Base-by-base conservation (phyloP, 2,329 filamentous ascomycete species). In the Didymella lethalis region DNA sequence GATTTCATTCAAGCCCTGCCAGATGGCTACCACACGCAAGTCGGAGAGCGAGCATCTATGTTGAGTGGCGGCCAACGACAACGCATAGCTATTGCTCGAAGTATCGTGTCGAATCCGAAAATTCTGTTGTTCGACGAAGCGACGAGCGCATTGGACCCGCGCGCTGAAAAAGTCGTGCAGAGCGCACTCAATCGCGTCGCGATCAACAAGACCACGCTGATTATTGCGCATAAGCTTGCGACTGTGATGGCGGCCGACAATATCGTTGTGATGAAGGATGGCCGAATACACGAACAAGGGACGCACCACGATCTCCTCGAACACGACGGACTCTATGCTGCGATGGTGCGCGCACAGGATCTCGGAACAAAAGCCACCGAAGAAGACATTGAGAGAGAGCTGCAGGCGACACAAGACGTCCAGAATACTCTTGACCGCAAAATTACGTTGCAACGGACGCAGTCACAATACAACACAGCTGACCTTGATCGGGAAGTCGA, bases 11-110 rank as follows among this genome's bases (percentile, higher is more conserved):
- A 82, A 2, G 78, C 82, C 10, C 83, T 98, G 1, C 65, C 67
- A 18, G 56, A 71, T 72, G 90, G 91, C 1, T 98, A 98, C 70
- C 86, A 96, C 63, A 98, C 94, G 0, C 88, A 95, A 63, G 93
- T 97, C 16, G 95, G 94, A 54, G 92, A 97, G 77, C 88, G 92
- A 26, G 57, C 49, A 20, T 49, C 38, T 18, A 55, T 0, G 45
- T 45, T 67, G 7, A 63, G 59, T 12, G 93, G 93, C 54, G 93
- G 93, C 0, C 93, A 97, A 78, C 96, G 97, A 77, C 93, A 97
- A 77, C 90, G 93, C 59, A 88, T 97, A 28, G 93, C 50, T 8
- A 59, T 59, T 20, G 57, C 57, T 16, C 46, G 57, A 26, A 54
- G 49, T 8, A 86, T 59, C 18, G 47, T 59, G 8, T 51, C 49